A percentile compares a stretch with the other conserved stretches of the same genome.
Conservation (phyloP, 768 basidiomycete species). For the Atractiella rhizophila region DNA sequence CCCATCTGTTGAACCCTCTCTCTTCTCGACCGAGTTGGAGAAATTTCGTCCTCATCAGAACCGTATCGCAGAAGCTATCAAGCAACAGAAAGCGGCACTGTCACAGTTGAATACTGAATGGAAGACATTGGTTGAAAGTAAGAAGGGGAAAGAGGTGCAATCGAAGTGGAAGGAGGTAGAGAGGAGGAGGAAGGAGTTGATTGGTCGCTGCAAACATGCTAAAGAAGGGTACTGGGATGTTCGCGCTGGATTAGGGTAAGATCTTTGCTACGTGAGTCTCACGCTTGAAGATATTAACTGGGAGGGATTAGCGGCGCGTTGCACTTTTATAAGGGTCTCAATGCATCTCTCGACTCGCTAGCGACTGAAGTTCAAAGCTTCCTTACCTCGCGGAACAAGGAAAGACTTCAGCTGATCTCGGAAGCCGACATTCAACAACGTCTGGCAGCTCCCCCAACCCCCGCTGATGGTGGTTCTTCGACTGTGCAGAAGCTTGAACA, state of each 20-base stretch:
- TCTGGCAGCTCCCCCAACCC: conserved; percentile 25
- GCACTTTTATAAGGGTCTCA: conserved; percentile 60
- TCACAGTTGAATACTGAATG: conserved; percentile 51
- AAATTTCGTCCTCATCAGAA: conserved; percentile 84
- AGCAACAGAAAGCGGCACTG: conserved; percentile 45
- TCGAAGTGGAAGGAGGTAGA: conserved; percentile 61
- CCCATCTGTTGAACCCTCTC: conserved; percentile 48
- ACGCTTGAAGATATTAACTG: conserved; percentile 5
- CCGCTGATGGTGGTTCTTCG: conserved; percentile 17
- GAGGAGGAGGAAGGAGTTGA: conserved; percentile 46
- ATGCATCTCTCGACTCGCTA: conserved; percentile 35
- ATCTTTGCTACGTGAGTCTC: background rate
- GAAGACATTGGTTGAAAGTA: conserved; percentile 44
- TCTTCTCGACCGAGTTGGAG: conserved; percentile 81
- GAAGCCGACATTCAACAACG: conserved; percentile 50
- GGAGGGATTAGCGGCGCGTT: background rate
- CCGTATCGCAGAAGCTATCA: conserved; percentile 47
- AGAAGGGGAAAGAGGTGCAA: conserved; percentile 50
- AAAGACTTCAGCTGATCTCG: conserved; percentile 41
- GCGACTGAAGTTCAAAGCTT: conserved; percentile 36
- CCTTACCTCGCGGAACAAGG: conserved; percentile 35
- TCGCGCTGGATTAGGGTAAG: conserved; percentile 36
- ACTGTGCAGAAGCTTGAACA: conserved; percentile 10
- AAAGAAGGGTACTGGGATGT: conserved; percentile 69
- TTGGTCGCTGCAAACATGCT: conserved; percentile 44